Base-by-base conservation (phyloP, 805 yeast genomes). In the Kuraishia hungarica region DNA sequence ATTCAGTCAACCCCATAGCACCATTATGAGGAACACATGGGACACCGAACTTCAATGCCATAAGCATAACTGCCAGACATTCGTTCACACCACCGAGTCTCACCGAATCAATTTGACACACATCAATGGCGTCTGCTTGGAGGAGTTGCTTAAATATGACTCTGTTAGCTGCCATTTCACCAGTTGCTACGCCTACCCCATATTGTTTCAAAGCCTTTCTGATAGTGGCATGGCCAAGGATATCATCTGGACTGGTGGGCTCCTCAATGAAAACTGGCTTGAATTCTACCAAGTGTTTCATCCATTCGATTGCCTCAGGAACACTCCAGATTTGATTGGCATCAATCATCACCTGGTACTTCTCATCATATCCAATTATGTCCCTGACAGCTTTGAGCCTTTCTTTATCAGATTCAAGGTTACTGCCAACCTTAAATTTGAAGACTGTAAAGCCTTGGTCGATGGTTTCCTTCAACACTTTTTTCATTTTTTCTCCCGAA, bases 401-500 rank as follows among this genome's bases (percentile, higher is more conserved):
- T 48, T 70, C 59, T 48, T 64, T 62, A 57, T 74, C 78, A n/a
- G 67, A 67, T 15, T 62, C 66, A n/a, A 73, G 59, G 53, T 67
- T 66, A 39, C 70, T 67, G 5, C 78, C 77, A 22, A 72, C 76
- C 57, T 74, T 74, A 60, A 74, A 67, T 60, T 74, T 74, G 67
- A 74, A 73, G 52, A 66, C 62, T 26, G 64, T 68, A 64, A 68
- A 74, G n/a, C 78, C 77, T 48, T 65, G 63, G 35, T 60, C 72
- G 46, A 70, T 57, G 49, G 73, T 66, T 53, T 71, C 70, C 48
- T 62, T 56, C 35, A 72, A 57, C 47, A 72, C 58, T 17, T 57
- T 52, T 50, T 67, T 66, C 73, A 73, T 72, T 55, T 73, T 73
- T 26, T 74, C 77, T 48, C 72, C 78, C 39, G 63, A 58, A 57